phyloP scores from a whole-genome alignment of 495 filamentous ascomycete species.

The Trichoderma parareesei region DNA sequence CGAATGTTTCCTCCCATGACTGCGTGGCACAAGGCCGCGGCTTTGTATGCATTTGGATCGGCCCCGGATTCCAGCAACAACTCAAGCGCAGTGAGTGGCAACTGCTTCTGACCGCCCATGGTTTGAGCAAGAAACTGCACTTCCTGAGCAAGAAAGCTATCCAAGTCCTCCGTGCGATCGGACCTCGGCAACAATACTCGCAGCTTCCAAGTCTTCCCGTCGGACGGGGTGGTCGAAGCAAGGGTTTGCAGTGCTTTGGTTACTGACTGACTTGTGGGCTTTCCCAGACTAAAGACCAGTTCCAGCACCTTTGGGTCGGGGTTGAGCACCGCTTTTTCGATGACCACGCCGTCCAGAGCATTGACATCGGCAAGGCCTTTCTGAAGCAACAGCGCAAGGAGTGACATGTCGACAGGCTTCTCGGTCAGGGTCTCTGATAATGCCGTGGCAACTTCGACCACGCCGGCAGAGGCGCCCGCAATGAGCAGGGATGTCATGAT shows the following conservation, averaged over 20 bases:
- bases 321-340: conserved; percentile 23
- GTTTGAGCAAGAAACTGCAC: conserved; percentile 28
- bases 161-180: conserved; percentile 26
- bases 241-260: conserved; percentile 26
- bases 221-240: conserved; percentile 23
- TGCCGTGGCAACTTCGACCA: conserved; percentile 27
- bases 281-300: conserved; percentile 32
- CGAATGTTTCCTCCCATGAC: conserved; percentile 30
- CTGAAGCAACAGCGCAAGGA: conserved; percentile 31
- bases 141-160: conserved; percentile 30
- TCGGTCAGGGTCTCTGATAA: conserved; percentile 24
- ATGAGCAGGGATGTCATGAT: conserved; percentile 33
- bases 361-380: conserved; percentile 38
- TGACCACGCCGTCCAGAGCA: conserved; percentile 23
- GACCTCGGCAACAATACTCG: conserved; percentile 29
- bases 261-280: conserved; percentile 26
- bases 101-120: conserved; percentile 15
- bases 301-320: conserved; percentile 32
- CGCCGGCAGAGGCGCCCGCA: conserved; percentile 29
- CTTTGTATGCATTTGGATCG: conserved; percentile 35
- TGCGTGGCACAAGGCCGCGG: conserved; percentile 31
- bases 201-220: conserved; percentile 30
- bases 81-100: conserved; percentile 26
- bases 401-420: conserved; percentile 30
- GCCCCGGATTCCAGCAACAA: conserved; percentile 35